These are phyloP conservation scores for Puccinellia tenuiflora DNA, from an alignment of 176 grass and related monocot genomes.

Conservation along the genomic window DNA sequence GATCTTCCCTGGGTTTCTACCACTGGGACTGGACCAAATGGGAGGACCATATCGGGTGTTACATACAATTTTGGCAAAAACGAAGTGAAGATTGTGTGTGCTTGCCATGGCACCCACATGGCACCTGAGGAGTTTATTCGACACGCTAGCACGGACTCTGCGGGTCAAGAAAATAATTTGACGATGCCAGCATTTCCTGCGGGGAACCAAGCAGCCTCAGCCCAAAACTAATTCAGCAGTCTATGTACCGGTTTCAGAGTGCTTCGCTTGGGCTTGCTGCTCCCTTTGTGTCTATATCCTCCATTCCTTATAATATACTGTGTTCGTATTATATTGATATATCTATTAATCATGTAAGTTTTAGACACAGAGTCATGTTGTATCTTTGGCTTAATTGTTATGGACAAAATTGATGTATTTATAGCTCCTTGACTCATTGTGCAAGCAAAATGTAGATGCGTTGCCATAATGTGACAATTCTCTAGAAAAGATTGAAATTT, in stretches of 20 bases:
- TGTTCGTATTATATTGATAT: not conserved
- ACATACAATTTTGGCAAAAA: slow-evolving; percentile 75
- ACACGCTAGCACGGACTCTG: slow-evolving; percentile 59
- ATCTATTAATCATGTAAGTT: slow-evolving; percentile 13
- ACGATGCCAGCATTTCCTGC: slow-evolving; percentile 28
- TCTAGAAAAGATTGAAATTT: not conserved
- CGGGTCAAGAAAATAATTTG: slow-evolving; percentile 34
- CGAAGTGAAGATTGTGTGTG: slow-evolving; percentile 80
- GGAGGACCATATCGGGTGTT: slow-evolving; percentile 87
- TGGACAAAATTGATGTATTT: slow-evolving; percentile 18
- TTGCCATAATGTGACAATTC: not conserved
- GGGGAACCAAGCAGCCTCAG: slow-evolving; percentile 47
- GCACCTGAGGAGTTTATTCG: slow-evolving; percentile 62
- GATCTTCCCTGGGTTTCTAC: slow-evolving; percentile 98
- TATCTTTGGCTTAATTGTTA: slow-evolving; percentile 12
- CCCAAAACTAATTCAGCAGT: slow-evolving; percentile 39
- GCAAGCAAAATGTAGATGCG: not conserved
- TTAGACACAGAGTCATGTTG: slow-evolving; percentile 10
- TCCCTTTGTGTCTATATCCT: slow-evolving; percentile 19
- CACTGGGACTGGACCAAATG: slow-evolving; percentile 55
- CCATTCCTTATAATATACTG: not conserved
- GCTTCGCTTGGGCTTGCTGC: slow-evolving; percentile 2
- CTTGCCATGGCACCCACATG: slow-evolving; percentile 89
- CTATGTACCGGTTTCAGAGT: not conserved
- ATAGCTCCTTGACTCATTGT: not conserved